Evolutionary conservation across 352 stramenopile genomes (phyloP).

Genomic region (Phytophthora crassamura): DNA sequence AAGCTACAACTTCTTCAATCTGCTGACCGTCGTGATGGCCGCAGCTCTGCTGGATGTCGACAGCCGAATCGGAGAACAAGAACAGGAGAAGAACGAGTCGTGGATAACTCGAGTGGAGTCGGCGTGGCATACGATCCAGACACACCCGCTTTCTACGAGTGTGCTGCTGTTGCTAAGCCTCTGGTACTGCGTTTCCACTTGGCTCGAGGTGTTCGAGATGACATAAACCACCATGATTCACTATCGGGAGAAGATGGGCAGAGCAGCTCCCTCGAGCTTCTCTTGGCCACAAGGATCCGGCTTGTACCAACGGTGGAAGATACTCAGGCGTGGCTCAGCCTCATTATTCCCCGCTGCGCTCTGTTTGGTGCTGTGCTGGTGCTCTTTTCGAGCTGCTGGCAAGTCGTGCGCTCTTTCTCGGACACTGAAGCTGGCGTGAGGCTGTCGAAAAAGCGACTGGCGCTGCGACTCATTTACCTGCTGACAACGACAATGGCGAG

Average conservation of each 20-base stretch:
- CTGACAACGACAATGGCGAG: constrained; percentile 29
- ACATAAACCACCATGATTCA: constrained; percentile 2
- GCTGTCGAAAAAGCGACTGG: constrained; percentile 8
- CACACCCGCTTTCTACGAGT: constrained; percentile 1
- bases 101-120: constrained; percentile 29
- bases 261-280: constrained; percentile 8
- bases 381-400: constrained; percentile 33
- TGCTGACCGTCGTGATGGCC: constrained; percentile 77
- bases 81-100: neutral
- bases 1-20: constrained; percentile 96
- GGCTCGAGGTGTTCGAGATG: constrained; percentile 34
- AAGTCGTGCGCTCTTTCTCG: constrained; percentile 27
- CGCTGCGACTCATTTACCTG: constrained; percentile 36
- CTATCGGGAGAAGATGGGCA: constrained; percentile 9
- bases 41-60: constrained; percentile 44
- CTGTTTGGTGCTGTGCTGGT: constrained; percentile 20
- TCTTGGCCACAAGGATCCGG: constrained; percentile 34
- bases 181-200: constrained; percentile 40
- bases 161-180: constrained; percentile 15
- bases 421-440: neutral
- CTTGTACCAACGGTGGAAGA: constrained; percentile 49
- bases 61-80: neutral
- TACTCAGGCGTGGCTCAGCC: constrained; percentile 48
- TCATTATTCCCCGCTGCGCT: constrained; percentile 38
- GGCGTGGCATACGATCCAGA: constrained; percentile 37